phyloP scores from a whole-genome alignment of 129 eudicot species.

The carrot (Daucus carota) region DH1_v3.0 NC_030381.2:48311501-48312000 shows the following conservation, averaged over 20 bases:
- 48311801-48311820: neutral
- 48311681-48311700: neutral
- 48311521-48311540: too few relatives aligned
- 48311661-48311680: neutral
- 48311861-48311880: constrained; percentile 94
- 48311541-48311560: too few relatives aligned
- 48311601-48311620: neutral
- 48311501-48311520: too few relatives aligned
- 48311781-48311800: neutral
- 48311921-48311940: neutral
- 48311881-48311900: constrained; percentile 98
- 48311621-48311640: neutral
- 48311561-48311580: too few relatives aligned
- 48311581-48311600: neutral
- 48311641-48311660: neutral
- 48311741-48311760: neutral
- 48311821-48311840: constrained; percentile 40
- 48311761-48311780: neutral
- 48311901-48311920: neutral
- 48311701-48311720: neutral
- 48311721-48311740: neutral
- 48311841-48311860: constrained; percentile 65
- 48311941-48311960: neutral
- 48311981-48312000: constrained; percentile 96
- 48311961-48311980: neutral